Base-by-base conservation (phyloP, 371 early-diverging fungal genomes). In the Rhizopus arrhizus region DNA sequence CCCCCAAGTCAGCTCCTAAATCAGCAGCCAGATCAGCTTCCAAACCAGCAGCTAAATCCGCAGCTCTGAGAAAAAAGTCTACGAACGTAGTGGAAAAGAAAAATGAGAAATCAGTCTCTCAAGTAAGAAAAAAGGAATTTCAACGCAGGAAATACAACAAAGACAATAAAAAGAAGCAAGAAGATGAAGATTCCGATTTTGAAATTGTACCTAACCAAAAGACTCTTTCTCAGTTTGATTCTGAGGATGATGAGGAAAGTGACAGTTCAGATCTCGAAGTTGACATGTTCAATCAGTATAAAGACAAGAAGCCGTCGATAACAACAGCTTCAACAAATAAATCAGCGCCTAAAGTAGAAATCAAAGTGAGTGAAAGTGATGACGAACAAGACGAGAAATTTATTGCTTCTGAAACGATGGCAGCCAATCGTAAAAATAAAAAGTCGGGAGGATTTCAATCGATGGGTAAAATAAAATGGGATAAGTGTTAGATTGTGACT, bases 391-490 rank as follows among this genome's bases (percentile, higher is more conserved):
- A 83, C 10, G 85, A 82, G 15, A 64, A 69, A 32, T 79, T 83
- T 56, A 82, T 83, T 70, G 79, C 80, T 3, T 67, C 74, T 10
- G 81, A 83, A 42, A 75, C 69, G 22, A 59, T 82, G 61, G 82
- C 76, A 16, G 89, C 87, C 2, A 95, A 94, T 74, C 83, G 91
- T 58, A 96, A 93, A 69, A 89, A 91, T 66, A 91, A 92, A 63
- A 94, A 95, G 65, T 94, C 95, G 0, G 97, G 97, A 32, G 96
- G 96, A 45, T 97, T 98, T 73, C 97, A 96, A 73, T 91, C 95
- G 11, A 96, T 97, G 97, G 98, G 96, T 78, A 65, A 75, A 73
- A 65, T 68, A 16, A 36, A 61, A 54, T 45, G 69, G 8, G 35
- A 16, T 34, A 11, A 40, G 15, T 28, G 6, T 40, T 15, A 16